A percentile compares a stretch with the other conserved stretches of the same genome.
Evolutionary conservation across 164 flowering plant genomes (phyloP).

Genomic region (Euptelea pleiosperma): DNA sequence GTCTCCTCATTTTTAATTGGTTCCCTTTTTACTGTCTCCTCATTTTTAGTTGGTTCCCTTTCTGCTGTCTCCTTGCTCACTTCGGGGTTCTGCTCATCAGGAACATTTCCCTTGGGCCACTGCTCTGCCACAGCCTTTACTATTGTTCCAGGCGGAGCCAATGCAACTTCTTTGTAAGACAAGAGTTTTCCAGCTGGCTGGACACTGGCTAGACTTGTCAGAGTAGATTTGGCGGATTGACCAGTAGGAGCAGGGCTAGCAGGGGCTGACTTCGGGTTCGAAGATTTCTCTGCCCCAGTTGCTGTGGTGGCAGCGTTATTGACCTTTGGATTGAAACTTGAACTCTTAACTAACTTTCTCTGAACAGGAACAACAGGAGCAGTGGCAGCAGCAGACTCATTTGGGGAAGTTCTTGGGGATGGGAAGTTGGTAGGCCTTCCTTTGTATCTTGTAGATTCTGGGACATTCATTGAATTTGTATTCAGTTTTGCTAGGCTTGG

Average conservation of each 20-base stretch:
- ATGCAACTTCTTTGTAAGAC: slow-evolving; percentile 88
- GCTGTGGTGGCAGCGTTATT: slow-evolving; percentile 23
- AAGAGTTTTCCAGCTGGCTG: slow-evolving; percentile 68
- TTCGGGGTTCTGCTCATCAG: slow-evolving; percentile 22
- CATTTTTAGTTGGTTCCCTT: slow-evolving; percentile 21
- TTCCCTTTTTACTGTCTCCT: too few species aligned
- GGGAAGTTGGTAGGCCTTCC: slow-evolving; percentile 44
- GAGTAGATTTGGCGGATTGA: slow-evolving; percentile 36
- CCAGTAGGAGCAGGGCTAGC: slow-evolving; percentile 45
- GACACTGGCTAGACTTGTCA: slow-evolving; percentile 40
- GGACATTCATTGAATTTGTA: slow-evolving; percentile 51
- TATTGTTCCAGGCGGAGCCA: slow-evolving; percentile 89
- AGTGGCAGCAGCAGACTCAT: slow-evolving; percentile 40
- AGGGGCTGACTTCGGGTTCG: slow-evolving; percentile 48
- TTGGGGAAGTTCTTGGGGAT: slow-evolving; percentile 45
- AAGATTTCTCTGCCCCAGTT: slow-evolving; percentile 36
- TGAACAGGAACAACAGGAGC: slow-evolving; percentile 25
- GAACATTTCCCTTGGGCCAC: slow-evolving; percentile 37
- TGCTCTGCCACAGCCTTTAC: slow-evolving; percentile 62
- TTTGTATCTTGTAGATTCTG: slow-evolving; percentile 46
- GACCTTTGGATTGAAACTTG: slow-evolving; percentile 57
- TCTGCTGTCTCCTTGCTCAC: slow-evolving; percentile 25
- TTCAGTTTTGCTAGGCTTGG: slow-evolving; percentile 71
- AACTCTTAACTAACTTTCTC: slow-evolving; percentile 54
- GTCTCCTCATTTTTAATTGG: too few species aligned